Evolutionary conservation across 345 rosid species (phyloP).

Genomic region (Gossypium australe): DNA sequence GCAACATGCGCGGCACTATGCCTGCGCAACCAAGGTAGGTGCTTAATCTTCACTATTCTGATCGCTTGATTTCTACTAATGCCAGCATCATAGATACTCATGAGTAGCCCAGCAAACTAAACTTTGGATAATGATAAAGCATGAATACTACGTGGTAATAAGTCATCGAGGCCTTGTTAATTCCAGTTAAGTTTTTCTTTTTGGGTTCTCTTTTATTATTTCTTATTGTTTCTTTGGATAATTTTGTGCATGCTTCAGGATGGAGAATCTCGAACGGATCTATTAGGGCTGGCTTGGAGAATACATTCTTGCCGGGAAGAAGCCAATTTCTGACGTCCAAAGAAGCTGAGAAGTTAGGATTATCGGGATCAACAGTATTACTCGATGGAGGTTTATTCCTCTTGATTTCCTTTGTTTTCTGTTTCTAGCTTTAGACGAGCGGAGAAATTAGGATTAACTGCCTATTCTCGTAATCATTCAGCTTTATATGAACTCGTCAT

Average conservation of each 20-base stretch:
- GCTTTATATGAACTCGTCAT: background rate
- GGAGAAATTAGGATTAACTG: background rate
- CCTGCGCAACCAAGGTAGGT: conserved; percentile 63
- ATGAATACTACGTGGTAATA: background rate
- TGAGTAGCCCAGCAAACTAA: background rate
- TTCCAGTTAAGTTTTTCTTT: background rate
- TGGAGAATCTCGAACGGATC: conserved; percentile 66
- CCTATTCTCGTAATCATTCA: background rate
- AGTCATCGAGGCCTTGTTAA: conserved; percentile 1
- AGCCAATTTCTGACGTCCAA: conserved; percentile 58
- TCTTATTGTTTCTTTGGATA: conserved; percentile 6
- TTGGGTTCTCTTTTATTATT: background rate
- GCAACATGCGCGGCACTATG: conserved; percentile 70
- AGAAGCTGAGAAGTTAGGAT: conserved; percentile 56
- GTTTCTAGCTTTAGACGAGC: background rate
- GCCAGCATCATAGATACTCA: background rate
- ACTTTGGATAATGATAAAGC: background rate
- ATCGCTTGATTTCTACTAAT: background rate
- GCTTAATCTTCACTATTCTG: conserved; percentile 2
- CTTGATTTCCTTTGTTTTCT: background rate
- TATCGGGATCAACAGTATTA: conserved; percentile 61
- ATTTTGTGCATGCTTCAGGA: conserved; percentile 37
- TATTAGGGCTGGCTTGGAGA: conserved; percentile 65
- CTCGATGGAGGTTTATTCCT: conserved; percentile 74
- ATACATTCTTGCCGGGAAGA: conserved; percentile 73